Base-by-base conservation (phyloP, 2,329 filamentous ascomycete genomes). In the Trichoderma sp. region DNA sequence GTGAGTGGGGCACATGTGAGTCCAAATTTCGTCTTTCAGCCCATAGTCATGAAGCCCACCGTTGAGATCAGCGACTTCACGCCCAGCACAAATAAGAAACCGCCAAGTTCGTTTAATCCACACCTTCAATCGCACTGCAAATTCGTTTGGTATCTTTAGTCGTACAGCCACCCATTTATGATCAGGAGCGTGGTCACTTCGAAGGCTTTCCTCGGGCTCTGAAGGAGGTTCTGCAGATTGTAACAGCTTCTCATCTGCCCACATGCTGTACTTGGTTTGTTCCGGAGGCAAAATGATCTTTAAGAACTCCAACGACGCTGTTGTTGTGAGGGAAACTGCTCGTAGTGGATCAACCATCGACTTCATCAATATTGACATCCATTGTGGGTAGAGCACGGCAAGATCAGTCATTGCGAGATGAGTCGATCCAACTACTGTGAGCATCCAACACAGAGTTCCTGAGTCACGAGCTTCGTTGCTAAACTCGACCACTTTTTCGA, bases 341-440 rank as follows among this genome's bases (percentile, higher is more conserved):
- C 89, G 83, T 59, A 84, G 79, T 0, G 89, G 88, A 73, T 91
- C 84, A n/a, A 89, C 85, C 16, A 88, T 86, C 62, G 86, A 86
- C 76, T 91, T 91, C 71, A 89, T 81, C 16, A 90, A 78, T 10
- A 88, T 75, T 1, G 86, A 85, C 75, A 86, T 86, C 72, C 88
- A 80, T 52, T 84, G 83, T 4, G 85, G 87, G 73, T 91, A 92
- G 21, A 92, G 78, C 1, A 91, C 79, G 1, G 87, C 86, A 74
- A 91, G 91, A 77, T 92, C 89, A 2, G 86, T 88, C 75, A 91
- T 89, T 5, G 85, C 87, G 35, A 91, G 81, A 74, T 92, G 89
- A 1, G 91, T 86, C 1, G 88, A 89, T 31, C 89, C 89, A 47
- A 82, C 80, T 62, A 86, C 81, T 31, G 84, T 83, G 75, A 85